Conservation (phyloP, 2,329 filamentous ascomycete genomes). For the Cladosporium oxysporum region DNA sequence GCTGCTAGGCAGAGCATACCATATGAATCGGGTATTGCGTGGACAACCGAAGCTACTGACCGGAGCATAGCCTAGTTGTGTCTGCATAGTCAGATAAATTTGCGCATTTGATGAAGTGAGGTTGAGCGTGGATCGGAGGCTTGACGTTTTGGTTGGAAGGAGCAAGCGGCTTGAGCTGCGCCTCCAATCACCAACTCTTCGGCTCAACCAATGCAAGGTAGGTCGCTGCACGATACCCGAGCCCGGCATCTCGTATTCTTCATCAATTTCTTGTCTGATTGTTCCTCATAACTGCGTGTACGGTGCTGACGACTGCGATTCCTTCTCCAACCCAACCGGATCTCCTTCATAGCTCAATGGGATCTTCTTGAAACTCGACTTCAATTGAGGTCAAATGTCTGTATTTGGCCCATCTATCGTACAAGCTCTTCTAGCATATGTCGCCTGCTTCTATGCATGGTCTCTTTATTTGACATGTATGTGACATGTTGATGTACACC, state of each 20-base stretch:
- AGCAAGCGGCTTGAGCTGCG: not conserved
- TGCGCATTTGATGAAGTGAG: not conserved
- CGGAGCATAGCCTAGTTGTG: not conserved
- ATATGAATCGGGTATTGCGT: not conserved
- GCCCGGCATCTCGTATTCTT: not conserved
- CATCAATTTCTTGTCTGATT: not conserved
- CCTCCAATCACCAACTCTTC: not conserved
- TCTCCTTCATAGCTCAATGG: not conserved
- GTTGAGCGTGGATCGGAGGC: not conserved
- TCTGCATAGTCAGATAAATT: not conserved
- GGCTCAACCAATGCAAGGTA: not conserved
- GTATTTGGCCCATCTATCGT: not conserved
- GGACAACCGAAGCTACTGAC: not conserved
- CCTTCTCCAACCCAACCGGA: not conserved
- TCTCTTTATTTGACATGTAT: not conserved
- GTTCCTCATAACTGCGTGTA: not conserved
- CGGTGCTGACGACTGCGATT: not conserved
- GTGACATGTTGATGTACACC: conserved; percentile 1
- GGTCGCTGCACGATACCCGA: not conserved
- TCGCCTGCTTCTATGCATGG: not conserved
- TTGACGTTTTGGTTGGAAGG: not conserved
- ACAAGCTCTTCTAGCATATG: not conserved
- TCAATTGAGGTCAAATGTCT: not conserved
- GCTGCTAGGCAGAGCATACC: not conserved
- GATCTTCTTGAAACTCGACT: not conserved